Evolutionary conservation across 2,329 filamentous ascomycete species (phyloP).

Genomic region (Aspergillus unguis): DNA sequence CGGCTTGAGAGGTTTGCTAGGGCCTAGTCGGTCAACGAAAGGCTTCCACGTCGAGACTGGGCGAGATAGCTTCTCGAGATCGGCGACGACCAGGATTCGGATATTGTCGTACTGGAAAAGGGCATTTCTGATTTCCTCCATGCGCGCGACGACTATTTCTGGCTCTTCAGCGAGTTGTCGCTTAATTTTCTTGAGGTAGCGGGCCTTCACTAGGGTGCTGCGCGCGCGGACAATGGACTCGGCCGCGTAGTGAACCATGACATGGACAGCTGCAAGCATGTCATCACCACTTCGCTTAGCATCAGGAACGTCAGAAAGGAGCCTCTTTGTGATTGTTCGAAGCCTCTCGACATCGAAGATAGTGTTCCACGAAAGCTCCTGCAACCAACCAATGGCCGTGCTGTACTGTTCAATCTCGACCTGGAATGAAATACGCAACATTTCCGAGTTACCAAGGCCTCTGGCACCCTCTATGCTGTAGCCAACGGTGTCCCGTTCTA

Average conservation of each 20-base stretch:
- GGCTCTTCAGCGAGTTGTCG: constrained; percentile 76
- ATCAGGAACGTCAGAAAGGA: constrained; percentile 88
- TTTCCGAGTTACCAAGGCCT: constrained; percentile 73
- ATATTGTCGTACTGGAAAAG: constrained; percentile 84
- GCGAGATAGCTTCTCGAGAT: constrained; percentile 68
- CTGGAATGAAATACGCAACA: constrained; percentile 76
- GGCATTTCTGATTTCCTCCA: constrained; percentile 70
- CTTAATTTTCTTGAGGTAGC: constrained; percentile 82
- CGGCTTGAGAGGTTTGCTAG: constrained; percentile 58
- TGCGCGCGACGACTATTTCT: constrained; percentile 68
- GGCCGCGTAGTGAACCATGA: constrained; percentile 75
- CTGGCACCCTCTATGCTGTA: constrained; percentile 70
- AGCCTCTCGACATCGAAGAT: constrained; percentile 75
- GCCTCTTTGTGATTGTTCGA: constrained; percentile 66
- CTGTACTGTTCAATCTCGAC: constrained; percentile 86
- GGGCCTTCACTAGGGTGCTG: constrained; percentile 77
- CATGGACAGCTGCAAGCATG: constrained; percentile 62
- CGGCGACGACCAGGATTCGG: constrained; percentile 77
- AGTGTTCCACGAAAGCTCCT: constrained; percentile 80
- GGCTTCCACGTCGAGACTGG: constrained; percentile 77
- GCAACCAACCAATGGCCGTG: constrained; percentile 77
- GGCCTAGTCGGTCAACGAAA: constrained; percentile 54
- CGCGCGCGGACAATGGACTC: constrained; percentile 74
- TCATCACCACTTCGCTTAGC: constrained; percentile 75
- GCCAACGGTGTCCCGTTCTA: constrained; percentile 86